Percentiles rank a stretch among this genome's conserved stretches.
phyloP scores from a whole-genome alignment of 805 yeast species.

The Zygotorulaspora sp. region DNA sequence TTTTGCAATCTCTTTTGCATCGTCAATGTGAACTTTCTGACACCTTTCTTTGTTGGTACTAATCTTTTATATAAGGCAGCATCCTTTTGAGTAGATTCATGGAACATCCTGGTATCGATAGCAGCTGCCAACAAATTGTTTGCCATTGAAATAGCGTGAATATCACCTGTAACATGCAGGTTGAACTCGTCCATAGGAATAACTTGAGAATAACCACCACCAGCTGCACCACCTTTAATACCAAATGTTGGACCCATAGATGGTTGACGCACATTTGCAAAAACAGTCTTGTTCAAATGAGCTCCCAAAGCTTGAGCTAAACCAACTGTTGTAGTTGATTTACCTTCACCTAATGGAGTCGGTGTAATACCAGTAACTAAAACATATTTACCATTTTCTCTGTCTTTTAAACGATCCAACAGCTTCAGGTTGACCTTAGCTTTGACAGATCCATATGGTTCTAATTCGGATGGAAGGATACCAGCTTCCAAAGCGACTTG shows the following conservation, averaged over 20 bases:
- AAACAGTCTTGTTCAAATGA: constrained; percentile 59
- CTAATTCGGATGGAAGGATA: constrained; percentile 61
- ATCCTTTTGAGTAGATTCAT: constrained; percentile 69
- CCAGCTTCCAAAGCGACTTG: constrained; percentile 69
- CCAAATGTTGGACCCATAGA: constrained; percentile 89
- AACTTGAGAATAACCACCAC: constrained; percentile 84
- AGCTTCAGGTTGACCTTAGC: constrained; percentile 68
- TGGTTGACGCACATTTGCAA: constrained; percentile 83
- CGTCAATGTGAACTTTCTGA: constrained; percentile 59
- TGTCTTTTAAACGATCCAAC: constrained; percentile 56
- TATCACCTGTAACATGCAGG: constrained; percentile 82
- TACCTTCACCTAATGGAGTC: constrained; percentile 83
- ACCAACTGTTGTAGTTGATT: constrained; percentile 80
- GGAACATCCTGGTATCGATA: constrained; percentile 81
- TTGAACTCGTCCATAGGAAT: constrained; percentile 87
- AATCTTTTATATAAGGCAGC: constrained; percentile 68
- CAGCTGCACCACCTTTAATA: constrained; percentile 88
- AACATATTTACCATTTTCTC: constrained; percentile 64
- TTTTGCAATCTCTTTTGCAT: constrained; percentile 64
- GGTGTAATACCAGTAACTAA: constrained; percentile 83
- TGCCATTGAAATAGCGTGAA: constrained; percentile 80
- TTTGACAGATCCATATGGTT: constrained; percentile 69
- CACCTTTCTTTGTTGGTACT: constrained; percentile 71
- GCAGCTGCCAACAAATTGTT: constrained; percentile 81
- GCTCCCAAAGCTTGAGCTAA: constrained; percentile 78